These are phyloP conservation scores for Persicaria tinctoria DNA, from an alignment of 148 eudicot genomes.

Conservation along the genomic window DNA sequence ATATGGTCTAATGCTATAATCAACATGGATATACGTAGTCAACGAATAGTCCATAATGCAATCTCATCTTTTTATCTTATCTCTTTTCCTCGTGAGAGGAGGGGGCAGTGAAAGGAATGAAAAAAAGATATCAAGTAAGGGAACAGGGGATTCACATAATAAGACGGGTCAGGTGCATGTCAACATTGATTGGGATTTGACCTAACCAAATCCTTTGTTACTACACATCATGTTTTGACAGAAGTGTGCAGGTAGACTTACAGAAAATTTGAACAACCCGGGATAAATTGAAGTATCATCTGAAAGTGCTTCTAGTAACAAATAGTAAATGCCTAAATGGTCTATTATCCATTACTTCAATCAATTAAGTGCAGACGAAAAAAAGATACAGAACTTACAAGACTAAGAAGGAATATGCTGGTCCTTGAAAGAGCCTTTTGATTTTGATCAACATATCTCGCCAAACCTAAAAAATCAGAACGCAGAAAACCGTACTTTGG, in stretches of 20 bases:
- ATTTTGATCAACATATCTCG: constrained; percentile 27
- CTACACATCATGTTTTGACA: background rate
- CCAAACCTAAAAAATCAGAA: constrained; percentile 18
- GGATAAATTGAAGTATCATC: background rate
- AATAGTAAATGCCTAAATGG: background rate
- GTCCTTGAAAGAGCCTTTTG: constrained; percentile 24
- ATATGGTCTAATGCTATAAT: background rate
- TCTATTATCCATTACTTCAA: background rate
- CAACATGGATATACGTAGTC: background rate
- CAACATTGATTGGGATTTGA: background rate
- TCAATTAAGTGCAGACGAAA: background rate
- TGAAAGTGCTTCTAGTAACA: background rate
- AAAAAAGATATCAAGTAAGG: background rate
- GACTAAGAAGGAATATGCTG: constrained; percentile 32
- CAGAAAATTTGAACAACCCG: too few species aligned
- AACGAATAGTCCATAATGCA: background rate
- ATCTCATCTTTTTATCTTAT: background rate
- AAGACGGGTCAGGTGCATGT: background rate
- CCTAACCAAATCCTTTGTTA: background rate
- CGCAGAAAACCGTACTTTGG: background rate
- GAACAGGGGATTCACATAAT: background rate
- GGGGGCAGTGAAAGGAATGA: background rate
- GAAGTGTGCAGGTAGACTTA: background rate
- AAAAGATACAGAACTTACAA: constrained; percentile 26
- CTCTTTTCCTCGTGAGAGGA: background rate